Evolutionary conservation across 2,329 filamentous ascomycete species (phyloP).

Genomic region (Cladosporium sp.): DNA sequence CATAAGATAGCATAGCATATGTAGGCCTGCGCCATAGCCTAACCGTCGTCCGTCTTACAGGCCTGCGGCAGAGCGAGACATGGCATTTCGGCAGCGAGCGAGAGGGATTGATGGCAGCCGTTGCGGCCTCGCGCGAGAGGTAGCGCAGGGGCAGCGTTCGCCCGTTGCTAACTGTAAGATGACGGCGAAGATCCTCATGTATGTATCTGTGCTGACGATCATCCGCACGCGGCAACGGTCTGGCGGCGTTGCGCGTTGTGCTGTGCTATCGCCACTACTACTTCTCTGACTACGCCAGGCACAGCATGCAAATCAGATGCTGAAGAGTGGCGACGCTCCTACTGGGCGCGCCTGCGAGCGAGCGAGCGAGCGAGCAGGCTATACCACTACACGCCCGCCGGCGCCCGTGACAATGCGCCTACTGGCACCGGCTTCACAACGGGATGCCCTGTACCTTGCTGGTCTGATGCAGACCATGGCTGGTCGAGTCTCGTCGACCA

Average conservation of each 20-base stretch:
- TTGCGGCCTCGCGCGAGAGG: neutral
- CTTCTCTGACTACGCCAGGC: too few species aligned
- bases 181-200: slow-evolving; percentile 28
- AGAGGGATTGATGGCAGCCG: slow-evolving; percentile 5
- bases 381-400: neutral
- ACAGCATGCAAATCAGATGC: neutral
- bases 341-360: neutral
- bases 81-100: neutral
- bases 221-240: slow-evolving; percentile 23
- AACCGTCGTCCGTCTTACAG: slow-evolving; percentile 9
- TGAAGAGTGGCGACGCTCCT: slow-evolving; percentile 6
- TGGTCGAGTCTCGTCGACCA: neutral
- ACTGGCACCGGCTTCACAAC: neutral
- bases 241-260: neutral
- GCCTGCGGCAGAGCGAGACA: slow-evolving; percentile 2
- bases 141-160: slow-evolving; percentile 13
- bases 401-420: slow-evolving; percentile 4
- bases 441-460: neutral
- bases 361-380: too few species aligned
- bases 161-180: slow-evolving; percentile 7
- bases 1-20: too few species aligned
- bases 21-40: slow-evolving; percentile 1
- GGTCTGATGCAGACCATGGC: neutral
- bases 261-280: neutral
- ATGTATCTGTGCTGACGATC: slow-evolving; percentile 28